A percentile compares a stretch with the other conserved stretches of the same genome.
Conservation (phyloP, 1,284 basidiomycete species). For the Sutorius eximius region DNA sequence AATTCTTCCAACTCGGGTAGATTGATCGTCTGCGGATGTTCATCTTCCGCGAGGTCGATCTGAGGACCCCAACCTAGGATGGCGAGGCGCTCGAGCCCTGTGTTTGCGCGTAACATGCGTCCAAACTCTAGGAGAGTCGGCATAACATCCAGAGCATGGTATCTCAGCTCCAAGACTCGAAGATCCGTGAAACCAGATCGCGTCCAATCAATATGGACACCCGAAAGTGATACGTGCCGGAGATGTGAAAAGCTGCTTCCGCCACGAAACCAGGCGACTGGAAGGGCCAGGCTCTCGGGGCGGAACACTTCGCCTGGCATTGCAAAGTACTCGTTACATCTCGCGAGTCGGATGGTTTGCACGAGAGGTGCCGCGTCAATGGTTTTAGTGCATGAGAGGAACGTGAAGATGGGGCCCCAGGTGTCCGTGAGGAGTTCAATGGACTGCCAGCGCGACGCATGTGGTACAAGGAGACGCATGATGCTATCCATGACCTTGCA, state of each 20-base stretch:
- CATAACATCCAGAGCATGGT: slow-evolving; percentile 51
- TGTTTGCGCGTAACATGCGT: slow-evolving; percentile 41
- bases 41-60: slow-evolving; percentile 19
- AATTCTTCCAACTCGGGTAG: slow-evolving; percentile 40
- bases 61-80: slow-evolving; percentile 53
- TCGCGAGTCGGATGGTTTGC: slow-evolving; percentile 43
- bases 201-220: slow-evolving; percentile 55
- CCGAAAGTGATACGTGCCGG: slow-evolving; percentile 45
- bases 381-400: slow-evolving; percentile 41
- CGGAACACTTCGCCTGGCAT: slow-evolving; percentile 42
- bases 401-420: slow-evolving; percentile 54
- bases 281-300: slow-evolving; percentile 39
- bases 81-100: slow-evolving; percentile 40
- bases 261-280: slow-evolving; percentile 46
- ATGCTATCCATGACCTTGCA: slow-evolving; percentile 44
- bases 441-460: slow-evolving; percentile 45
- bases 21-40: slow-evolving; percentile 21
- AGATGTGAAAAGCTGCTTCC: slow-evolving; percentile 30
- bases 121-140: slow-evolving; percentile 47
- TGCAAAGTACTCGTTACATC: slow-evolving; percentile 57
- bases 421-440: slow-evolving; percentile 54
- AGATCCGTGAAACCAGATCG: slow-evolving; percentile 40
- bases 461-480: slow-evolving; percentile 44
- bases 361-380: slow-evolving; percentile 38
- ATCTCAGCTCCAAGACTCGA: slow-evolving; percentile 49